Percentiles rank a stretch among this genome's conserved stretches.
Evolutionary conservation across 1,139 yeast species (phyloP).

Genomic region (Lizanozyma gosingica): DNA sequence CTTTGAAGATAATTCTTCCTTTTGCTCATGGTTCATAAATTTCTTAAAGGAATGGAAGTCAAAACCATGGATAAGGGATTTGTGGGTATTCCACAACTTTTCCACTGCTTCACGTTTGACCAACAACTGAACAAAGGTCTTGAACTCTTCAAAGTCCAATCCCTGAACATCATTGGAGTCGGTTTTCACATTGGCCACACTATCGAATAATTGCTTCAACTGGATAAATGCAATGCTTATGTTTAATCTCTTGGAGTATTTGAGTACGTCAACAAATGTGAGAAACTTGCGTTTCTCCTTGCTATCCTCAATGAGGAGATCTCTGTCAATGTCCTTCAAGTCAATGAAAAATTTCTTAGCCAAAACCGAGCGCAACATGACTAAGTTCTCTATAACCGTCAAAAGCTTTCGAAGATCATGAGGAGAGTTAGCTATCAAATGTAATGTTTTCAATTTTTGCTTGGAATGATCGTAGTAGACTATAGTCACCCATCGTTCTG

Average conservation of each 20-base stretch:
- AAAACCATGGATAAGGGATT: not conserved
- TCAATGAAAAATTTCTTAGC: constrained; percentile 25
- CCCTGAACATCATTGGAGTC: constrained; percentile 8
- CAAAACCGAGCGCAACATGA: constrained; percentile 25
- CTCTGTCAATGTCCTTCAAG: constrained; percentile 16
- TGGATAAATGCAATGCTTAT: constrained; percentile 36
- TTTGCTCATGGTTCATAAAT: constrained; percentile 46
- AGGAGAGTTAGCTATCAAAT: constrained; percentile 61
- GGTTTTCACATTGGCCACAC: constrained; percentile 1
- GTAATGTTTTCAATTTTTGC: constrained; percentile 50
- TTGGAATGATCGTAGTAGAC: constrained; percentile 47
- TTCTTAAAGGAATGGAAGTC: constrained; percentile 25
- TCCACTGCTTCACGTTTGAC: constrained; percentile 27
- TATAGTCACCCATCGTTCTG: constrained; percentile 70
- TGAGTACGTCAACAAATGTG: constrained; percentile 60
- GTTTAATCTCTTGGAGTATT: constrained; percentile 58
- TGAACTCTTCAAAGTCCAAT: constrained; percentile 64
- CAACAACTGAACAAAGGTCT: constrained; percentile 50
- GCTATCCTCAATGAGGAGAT: constrained; percentile 9
- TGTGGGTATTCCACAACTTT: constrained; percentile 7
- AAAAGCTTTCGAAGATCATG: constrained; percentile 52
- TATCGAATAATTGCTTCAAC: constrained; percentile 1
- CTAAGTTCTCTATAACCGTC: constrained; percentile 47
- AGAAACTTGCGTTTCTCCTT: constrained; percentile 25
- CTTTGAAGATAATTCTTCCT: constrained; percentile 28